These are phyloP conservation scores for Sporisorium exsertum DNA, from an alignment of 1,284 basidiomycete species.

Conservation along the genomic window DNA sequence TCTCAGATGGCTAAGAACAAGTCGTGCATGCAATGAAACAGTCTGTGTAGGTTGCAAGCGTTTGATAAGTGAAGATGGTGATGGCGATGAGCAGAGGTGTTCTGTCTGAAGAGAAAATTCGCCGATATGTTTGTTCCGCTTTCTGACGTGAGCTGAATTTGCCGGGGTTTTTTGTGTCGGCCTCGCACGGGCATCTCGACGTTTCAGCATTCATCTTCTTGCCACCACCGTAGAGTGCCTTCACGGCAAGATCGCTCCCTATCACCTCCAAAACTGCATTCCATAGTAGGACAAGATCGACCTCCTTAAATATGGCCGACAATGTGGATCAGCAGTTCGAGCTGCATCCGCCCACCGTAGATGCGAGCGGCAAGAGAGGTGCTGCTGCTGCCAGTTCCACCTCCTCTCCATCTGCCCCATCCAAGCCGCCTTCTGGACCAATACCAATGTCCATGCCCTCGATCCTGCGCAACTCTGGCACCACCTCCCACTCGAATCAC, in stretches of 20 bases:
- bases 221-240: not conserved
- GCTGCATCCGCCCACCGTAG: constrained; percentile 19
- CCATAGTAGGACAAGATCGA: not conserved
- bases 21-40: not conserved
- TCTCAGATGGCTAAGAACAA: not conserved
- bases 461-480: constrained; percentile 34
- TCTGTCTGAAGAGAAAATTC: not conserved
- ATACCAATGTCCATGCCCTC: constrained; percentile 50
- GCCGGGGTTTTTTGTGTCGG: not conserved
- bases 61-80: too few species aligned
- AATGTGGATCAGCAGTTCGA: constrained; percentile 12
- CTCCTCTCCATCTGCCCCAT: not conserved
- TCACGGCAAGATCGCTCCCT: not conserved
- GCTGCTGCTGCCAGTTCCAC: not conserved
- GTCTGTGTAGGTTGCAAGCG: too few species aligned
- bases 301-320: constrained; percentile 14
- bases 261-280: not conserved
- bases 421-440: constrained; percentile 8
- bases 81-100: too few species aligned
- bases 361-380: not conserved
- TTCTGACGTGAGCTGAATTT: constrained; percentile 4
- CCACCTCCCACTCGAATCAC: constrained; percentile 11
- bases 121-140: not conserved
- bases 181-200: constrained; percentile 2
- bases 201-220: not conserved